Conservation (phyloP, 2,329 filamentous ascomycete genomes). For the Diaporthe eres region DNA sequence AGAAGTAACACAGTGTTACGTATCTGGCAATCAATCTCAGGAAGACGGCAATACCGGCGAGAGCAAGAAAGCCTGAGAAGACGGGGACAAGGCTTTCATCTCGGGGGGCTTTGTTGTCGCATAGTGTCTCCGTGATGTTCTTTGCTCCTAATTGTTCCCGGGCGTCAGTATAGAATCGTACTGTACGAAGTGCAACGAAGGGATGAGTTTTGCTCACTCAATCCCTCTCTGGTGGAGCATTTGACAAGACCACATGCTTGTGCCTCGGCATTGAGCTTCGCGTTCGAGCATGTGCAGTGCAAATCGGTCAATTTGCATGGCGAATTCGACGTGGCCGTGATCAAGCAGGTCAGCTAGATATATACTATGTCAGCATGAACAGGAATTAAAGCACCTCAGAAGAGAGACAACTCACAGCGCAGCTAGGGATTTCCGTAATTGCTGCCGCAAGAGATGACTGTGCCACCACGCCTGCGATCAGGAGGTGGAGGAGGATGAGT, state of each 20-base stretch:
- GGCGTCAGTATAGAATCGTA: background rate
- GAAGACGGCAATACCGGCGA: background rate
- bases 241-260: background rate
- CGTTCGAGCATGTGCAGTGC: slow-evolving; percentile 24
- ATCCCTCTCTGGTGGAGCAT: slow-evolving; percentile 16
- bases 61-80: slow-evolving; percentile 15
- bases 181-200: background rate
- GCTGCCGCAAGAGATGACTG: slow-evolving; percentile 1
- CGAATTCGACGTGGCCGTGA: background rate
- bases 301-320: background rate
- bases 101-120: background rate
- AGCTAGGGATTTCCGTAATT: background rate
- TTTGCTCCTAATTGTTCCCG: background rate
- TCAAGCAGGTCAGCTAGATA: slow-evolving; percentile 5
- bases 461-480: background rate
- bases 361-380: background rate
- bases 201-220: background rate
- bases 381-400: background rate
- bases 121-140: slow-evolving; percentile 23
- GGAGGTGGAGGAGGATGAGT: slow-evolving; percentile 9
- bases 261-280: background rate
- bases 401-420: background rate
- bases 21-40: slow-evolving; percentile 3
- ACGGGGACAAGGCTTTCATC: background rate
- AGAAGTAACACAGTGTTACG: slow-evolving; percentile 16